Evolutionary conservation across 1,139 yeast genomes (phyloP).

Genomic region (Diutina siamensis): DNA sequence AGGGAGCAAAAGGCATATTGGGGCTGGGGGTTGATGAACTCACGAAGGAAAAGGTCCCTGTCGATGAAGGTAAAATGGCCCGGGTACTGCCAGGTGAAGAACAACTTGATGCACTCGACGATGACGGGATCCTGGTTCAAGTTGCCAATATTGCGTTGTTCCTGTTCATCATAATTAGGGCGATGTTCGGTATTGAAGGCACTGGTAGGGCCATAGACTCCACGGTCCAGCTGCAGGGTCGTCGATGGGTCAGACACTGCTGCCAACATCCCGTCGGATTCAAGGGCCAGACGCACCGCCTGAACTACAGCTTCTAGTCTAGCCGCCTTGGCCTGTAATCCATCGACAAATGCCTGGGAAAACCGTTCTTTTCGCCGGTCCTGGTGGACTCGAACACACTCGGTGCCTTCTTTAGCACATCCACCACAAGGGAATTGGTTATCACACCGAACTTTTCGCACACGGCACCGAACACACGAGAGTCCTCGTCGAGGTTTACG

Average conservation of each 20-base stretch:
- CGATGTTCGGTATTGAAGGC: not conserved
- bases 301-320: not conserved
- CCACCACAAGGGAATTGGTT: conserved; percentile 1
- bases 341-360: conserved; percentile 1
- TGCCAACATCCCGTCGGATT: not conserved
- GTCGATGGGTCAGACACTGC: not conserved
- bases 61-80: conserved; percentile 11
- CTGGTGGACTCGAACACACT: not conserved
- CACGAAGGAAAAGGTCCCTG: conserved; percentile 10
- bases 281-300: conserved; percentile 2
- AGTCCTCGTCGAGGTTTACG: conserved; percentile 6
- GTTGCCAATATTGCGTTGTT: not conserved
- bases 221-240: not conserved
- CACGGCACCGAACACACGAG: conserved; percentile 4
- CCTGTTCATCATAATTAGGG: not conserved
- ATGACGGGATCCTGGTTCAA: not conserved
- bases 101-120: conserved; percentile 4
- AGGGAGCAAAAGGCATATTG: conserved; percentile 10
- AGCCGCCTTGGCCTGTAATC: not conserved
- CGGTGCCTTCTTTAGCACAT: conserved; percentile 5
- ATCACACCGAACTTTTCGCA: conserved; percentile 3
- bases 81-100: conserved; percentile 11
- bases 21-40: conserved; percentile 8
- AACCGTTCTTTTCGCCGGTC: conserved; percentile 1
- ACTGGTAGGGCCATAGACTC: not conserved